phyloP scores from a whole-genome alignment of 371 early-diverging fungal species.

The Zychaea mexicana region DNA sequence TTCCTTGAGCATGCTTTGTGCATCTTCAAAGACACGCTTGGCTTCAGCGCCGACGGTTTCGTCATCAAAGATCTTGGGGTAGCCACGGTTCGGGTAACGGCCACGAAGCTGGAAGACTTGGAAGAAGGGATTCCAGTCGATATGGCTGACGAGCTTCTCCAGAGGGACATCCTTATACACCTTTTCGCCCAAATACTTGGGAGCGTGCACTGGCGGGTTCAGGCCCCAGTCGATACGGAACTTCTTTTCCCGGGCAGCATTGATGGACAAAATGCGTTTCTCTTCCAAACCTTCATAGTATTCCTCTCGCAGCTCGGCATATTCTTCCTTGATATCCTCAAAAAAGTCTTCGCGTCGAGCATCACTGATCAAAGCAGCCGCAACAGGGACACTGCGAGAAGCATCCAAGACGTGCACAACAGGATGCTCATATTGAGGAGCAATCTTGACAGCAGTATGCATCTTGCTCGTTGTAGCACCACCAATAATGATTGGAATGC shows the following conservation, averaged over 20 bases:
- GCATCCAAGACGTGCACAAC: slow-evolving; percentile 81
- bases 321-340: slow-evolving; percentile 88
- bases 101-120: slow-evolving; percentile 95
- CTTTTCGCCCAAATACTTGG: slow-evolving; percentile 79
- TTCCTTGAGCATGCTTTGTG: slow-evolving; percentile 74
- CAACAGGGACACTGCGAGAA: slow-evolving; percentile 80
- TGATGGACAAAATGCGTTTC: slow-evolving; percentile 69
- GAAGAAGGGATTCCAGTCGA: slow-evolving; percentile 98
- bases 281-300: slow-evolving; percentile 91
- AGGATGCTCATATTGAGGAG: slow-evolving; percentile 77
- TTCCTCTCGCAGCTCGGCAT: slow-evolving; percentile 90
- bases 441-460: slow-evolving; percentile 95
- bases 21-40: slow-evolving; percentile 87
- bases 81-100: slow-evolving; percentile 94
- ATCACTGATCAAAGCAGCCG: slow-evolving; percentile 80
- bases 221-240: slow-evolving; percentile 70
- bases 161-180: slow-evolving; percentile 78
- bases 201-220: slow-evolving; percentile 67
- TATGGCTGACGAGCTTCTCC: slow-evolving; percentile 68
- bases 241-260: slow-evolving; percentile 66
- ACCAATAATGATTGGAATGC: slow-evolving; percentile 88
- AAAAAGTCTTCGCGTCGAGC: slow-evolving; percentile 78
- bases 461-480: slow-evolving; percentile 95
- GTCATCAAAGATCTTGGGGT: slow-evolving; percentile 94
- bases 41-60: slow-evolving; percentile 89